phyloP scores from a whole-genome alignment of 2,329 filamentous ascomycete genomes.

The Leptosphaerulina australis region DNA sequence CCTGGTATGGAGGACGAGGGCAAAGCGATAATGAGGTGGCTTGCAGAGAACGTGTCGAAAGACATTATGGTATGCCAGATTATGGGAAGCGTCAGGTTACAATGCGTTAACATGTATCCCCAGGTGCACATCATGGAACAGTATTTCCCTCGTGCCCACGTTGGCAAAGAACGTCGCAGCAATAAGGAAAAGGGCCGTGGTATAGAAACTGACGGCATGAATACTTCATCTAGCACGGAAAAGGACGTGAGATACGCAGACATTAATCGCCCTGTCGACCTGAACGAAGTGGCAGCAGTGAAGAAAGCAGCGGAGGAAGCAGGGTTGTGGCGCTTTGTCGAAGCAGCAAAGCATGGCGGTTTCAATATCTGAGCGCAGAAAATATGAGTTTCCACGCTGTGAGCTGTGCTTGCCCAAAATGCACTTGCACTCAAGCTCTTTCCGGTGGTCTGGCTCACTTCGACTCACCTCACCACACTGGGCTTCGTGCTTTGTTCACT shows the following conservation, averaged over 20 bases:
- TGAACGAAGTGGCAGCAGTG: slow-evolving; percentile 70
- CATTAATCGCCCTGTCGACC: slow-evolving; percentile 73
- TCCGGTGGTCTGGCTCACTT: not conserved
- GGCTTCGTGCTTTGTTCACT: not conserved
- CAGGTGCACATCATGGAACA: slow-evolving; percentile 86
- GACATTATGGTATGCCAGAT: slow-evolving; percentile 65
- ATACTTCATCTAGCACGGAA: slow-evolving; percentile 28
- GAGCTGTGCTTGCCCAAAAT: not conserved
- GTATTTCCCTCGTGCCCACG: slow-evolving; percentile 79
- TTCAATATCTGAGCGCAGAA: slow-evolving; percentile 54
- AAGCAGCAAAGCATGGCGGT: slow-evolving; percentile 63
- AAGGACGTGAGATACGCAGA: slow-evolving; percentile 71
- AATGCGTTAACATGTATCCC: not conserved
- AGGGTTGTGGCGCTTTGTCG: slow-evolving; percentile 80
- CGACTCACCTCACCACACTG: slow-evolving; percentile 3
- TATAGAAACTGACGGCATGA: slow-evolving; percentile 37
- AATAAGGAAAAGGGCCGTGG: slow-evolving; percentile 44
- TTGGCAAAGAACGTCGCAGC: slow-evolving; percentile 67
- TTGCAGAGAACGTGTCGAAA: slow-evolving; percentile 72
- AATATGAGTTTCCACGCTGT: not conserved
- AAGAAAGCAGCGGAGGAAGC: slow-evolving; percentile 70
- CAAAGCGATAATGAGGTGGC: slow-evolving; percentile 74
- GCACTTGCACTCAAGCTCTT: slow-evolving; percentile 2
- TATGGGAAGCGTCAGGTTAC: not conserved
- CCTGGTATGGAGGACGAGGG: slow-evolving; percentile 78